These are phyloP conservation scores for Pholiota molesta DNA, from an alignment of 768 basidiomycete genomes.

Conservation along the genomic window DNA sequence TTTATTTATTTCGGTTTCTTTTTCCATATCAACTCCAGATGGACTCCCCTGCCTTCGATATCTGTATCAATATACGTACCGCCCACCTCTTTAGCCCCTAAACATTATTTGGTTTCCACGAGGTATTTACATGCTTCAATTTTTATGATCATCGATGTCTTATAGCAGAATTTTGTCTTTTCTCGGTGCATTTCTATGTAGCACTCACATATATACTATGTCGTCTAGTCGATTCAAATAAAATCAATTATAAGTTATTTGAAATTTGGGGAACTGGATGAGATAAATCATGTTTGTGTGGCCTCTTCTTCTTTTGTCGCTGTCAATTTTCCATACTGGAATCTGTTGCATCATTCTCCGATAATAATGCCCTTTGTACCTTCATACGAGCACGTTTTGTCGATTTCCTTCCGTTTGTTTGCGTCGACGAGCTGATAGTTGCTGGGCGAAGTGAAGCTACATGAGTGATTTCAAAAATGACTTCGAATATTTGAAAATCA, in stretches of 20 bases:
- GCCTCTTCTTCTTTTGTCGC: not conserved
- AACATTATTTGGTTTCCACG: not conserved
- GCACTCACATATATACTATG: not conserved
- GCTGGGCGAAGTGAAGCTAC: conserved; percentile 49
- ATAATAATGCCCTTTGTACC: conserved; percentile 1
- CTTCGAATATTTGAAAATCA: not conserved
- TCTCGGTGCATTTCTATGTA: not conserved
- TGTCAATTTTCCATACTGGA: not conserved
- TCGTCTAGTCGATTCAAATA: not conserved
- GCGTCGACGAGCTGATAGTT: conserved; percentile 42
- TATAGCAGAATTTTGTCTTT: not conserved
- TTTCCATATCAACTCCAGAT: no score
- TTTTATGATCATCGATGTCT: not conserved
- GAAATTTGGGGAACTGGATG: not conserved
- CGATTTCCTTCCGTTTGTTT: conserved; percentile 48
- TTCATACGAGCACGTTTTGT: conserved; percentile 33
- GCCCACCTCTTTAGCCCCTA: not conserved
- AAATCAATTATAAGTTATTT: no score
- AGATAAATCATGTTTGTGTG: not conserved
- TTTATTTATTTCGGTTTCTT: not conserved
- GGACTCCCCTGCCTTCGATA: not conserved
- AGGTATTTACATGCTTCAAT: not conserved
- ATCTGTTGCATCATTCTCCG: conserved; percentile 5
- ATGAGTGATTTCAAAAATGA: not conserved
- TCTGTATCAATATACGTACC: conserved; percentile 6